phyloP scores from a whole-genome alignment of 2,329 filamentous ascomycete species.

The Cercospora zeae-maydis region DNA sequence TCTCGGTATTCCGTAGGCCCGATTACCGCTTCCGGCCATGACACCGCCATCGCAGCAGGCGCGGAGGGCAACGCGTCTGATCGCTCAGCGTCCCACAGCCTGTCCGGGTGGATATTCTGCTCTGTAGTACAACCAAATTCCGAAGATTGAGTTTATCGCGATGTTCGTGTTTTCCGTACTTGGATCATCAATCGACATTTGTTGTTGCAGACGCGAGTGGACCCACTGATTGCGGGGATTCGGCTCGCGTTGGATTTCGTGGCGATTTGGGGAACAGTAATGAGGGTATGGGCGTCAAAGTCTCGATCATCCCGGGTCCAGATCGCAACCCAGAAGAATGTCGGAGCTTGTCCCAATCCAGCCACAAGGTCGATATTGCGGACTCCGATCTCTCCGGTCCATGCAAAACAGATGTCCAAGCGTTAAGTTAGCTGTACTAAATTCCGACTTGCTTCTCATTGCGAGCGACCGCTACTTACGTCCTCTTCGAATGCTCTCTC shows the following conservation, averaged over 20 bases:
- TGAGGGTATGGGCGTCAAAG: not conserved
- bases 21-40: constrained; percentile 1
- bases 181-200: too few relatives aligned
- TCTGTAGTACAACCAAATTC: constrained; percentile 10
- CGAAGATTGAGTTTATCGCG: constrained; percentile 5
- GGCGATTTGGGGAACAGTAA: too few relatives aligned
- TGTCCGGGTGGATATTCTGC: not conserved
- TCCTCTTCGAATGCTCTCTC: too few relatives aligned
- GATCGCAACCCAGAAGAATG: not conserved
- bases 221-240: too few relatives aligned
- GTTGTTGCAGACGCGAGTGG: too few relatives aligned
- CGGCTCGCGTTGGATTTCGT: too few relatives aligned
- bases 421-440: too few relatives aligned
- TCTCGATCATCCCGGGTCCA: constrained; percentile 7
- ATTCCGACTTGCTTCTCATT: too few relatives aligned
- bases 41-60: constrained; percentile 8
- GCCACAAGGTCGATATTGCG: not conserved
- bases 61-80: constrained; percentile 2
- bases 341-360: not conserved
- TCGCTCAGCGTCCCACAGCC: not conserved
- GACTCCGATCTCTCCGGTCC: not conserved
- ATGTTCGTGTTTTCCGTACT: not conserved
- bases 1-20: constrained; percentile 5
- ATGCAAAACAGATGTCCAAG: not conserved
- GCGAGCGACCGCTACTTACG: too few relatives aligned